These are phyloP conservation scores for Clarireedia paspali DNA, from an alignment of 2,329 filamentous ascomycete species.

Conservation along the genomic window DNA sequence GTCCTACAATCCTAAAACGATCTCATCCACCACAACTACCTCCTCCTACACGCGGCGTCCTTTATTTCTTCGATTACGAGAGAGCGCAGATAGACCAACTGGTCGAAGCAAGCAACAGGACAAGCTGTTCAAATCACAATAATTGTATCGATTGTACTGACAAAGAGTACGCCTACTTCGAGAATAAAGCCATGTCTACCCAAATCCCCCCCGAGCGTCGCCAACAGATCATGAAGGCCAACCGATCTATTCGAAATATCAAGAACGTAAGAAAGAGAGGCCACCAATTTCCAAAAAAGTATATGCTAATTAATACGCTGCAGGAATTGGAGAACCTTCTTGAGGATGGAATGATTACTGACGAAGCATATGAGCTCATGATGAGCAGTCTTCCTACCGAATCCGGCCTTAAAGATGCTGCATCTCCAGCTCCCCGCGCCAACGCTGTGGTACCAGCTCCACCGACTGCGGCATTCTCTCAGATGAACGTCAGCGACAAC, in stretches of 20 bases:
- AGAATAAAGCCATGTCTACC: constrained; percentile 23
- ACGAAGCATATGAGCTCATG: constrained; percentile 68
- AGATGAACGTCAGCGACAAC: constrained; percentile 16
- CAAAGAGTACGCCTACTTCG: constrained; percentile 19
- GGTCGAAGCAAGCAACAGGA: constrained; percentile 1
- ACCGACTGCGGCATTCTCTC: constrained; percentile 20
- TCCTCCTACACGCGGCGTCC: constrained; percentile 1
- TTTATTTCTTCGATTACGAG: constrained; percentile 7
- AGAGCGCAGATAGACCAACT: constrained; percentile 1
- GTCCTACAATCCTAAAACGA: constrained; percentile 6
- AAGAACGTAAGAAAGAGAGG: constrained; percentile 26
- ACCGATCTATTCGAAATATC: constrained; percentile 29
- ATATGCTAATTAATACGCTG: constrained; percentile 11
- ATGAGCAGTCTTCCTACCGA: constrained; percentile 67
- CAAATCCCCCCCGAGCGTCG: constrained; percentile 26
- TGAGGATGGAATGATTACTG: constrained; percentile 72
- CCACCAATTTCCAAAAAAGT: not conserved
- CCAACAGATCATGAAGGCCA: constrained; percentile 29
- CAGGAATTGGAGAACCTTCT: constrained; percentile 88
- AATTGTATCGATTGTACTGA: constrained; percentile 22
- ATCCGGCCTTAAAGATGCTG: constrained; percentile 40
- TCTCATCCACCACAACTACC: not conserved
- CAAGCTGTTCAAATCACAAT: constrained; percentile 2
- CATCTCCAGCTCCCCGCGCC: constrained; percentile 9
- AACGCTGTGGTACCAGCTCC: constrained; percentile 32